Evolutionary conservation across 306 rosid species (phyloP), one percentile per base, ranked within the genome.

Genomic region (Citrullus amarus): DNA sequence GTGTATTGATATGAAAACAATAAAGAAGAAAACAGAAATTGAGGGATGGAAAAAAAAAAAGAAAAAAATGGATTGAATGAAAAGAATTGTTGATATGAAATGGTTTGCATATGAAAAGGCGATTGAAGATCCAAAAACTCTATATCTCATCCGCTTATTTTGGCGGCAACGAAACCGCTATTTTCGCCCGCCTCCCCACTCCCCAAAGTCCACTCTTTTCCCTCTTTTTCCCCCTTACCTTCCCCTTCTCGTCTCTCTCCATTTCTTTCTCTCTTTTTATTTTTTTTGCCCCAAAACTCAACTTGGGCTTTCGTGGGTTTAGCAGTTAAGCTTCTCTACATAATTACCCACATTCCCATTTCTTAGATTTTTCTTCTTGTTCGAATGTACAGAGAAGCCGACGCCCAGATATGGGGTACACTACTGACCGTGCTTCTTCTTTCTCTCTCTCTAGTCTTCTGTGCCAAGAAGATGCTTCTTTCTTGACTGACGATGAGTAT

Each of bases 161-260:
- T 93, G 97, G 97, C 97, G 97, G 96, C 96, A 93, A 91, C 76
- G 88, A 90, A 90, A 80, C 87, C 84, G 89, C 91, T 81, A 55
- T 83, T 86, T 56, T 84, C 65, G 73, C 71, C 56, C 59, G 76
- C 4, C 68, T 61, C 70, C 84, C 62, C 86, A 74, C 83, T 86
- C 25, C 72, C 80, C 79, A 73, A 57, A 28, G 63, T 50, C 78
- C 65, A 12, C 79, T 79, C 75, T 56, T 67, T 67, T 76, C 80
- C 56, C 71, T 55, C 78, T 75, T 80, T 83, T 83, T 68, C 32
- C 75, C 75, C 66, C 67, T 30, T 76, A 8, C 55, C 60, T 60
- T 44, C 51, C 16, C 75, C 22, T 15, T 69, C 63, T 20, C 80
- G 2, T n/a, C 55, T 9, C 22, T 50, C 77, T 55, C 15, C 28